Base-by-base conservation (phyloP, 352 stramenopile genomes). In the Pythium rishiriense region DNA sequence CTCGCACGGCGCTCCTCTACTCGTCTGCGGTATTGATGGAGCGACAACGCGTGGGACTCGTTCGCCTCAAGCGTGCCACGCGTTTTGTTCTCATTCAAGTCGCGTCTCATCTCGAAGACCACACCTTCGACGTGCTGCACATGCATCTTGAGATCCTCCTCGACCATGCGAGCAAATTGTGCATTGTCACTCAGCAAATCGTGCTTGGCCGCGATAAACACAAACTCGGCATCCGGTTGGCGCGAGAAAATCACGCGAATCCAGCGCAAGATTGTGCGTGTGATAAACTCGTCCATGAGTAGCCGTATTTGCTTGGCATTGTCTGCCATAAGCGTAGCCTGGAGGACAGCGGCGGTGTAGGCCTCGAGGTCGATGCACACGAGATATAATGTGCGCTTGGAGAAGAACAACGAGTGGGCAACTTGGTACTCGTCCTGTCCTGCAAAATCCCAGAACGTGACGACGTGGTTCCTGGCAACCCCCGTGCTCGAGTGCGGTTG, bases 371-470 rank as follows among this genome's bases (percentile, higher is more conserved):
- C 57, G 24, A 66, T 29, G 17, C 28, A 61, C 22, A 70, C 37
- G 6, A 70, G 11, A 21, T 47, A 65, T 22, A 65, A 33, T n/a
- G 48, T 65, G 0, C 56, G 55, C 9, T 15, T 19, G 1, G 64
- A 66, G 33, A 58, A 70, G 43, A 70, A 70, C 0, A 66, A 24
- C 25, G 64, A 47, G 56, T 70, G 54, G 0, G 49, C 63, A 1
- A 24, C 15, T 39, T 68, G 52, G 37, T 62, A 68, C 29, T 33
- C 14, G 12, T 51, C 43, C 57, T 66, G 25, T 0, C 63, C 54
- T 2, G 54, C 54, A 29, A 69, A 64, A 11, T 70, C 63, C 63
- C 63, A 70, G 28, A 65, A 57, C 17, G 49, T 60, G 28, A 69
- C 45, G 22, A 51, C 53, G 47, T 68, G 39, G 1, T 29, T 51